Percentiles rank a stretch among this genome's conserved stretches.
Evolutionary conservation across 2,329 filamentous ascomycete genomes (phyloP).

Genomic region (Chaetomium olivaceum): DNA sequence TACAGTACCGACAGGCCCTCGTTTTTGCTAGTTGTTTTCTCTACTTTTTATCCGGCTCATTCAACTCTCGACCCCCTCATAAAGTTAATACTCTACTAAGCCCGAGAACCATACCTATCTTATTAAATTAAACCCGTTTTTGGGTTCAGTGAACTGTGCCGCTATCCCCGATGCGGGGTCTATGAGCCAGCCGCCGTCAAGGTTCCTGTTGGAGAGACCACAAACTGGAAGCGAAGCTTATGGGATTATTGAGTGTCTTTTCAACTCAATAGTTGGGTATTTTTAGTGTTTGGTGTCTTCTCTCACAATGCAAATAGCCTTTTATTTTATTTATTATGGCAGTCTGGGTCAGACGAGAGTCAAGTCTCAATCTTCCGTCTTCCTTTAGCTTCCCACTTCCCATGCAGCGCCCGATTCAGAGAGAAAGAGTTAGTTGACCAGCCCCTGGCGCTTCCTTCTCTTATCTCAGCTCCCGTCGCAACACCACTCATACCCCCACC

Average conservation of each 20-base stretch:
- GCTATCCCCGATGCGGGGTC: no score
- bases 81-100: no score
- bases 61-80: no score
- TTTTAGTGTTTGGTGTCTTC: neutral
- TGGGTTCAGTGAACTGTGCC: no score
- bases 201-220: neutral
- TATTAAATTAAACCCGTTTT: no score
- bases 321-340: neutral
- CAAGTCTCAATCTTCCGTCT: neutral
- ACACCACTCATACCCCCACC: neutral
- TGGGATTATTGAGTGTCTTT: neutral
- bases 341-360: neutral
- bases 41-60: no score
- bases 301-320: neutral
- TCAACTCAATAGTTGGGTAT: neutral
- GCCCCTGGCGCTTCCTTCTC: neutral
- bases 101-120: no score
- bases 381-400: neutral
- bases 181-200: no score
- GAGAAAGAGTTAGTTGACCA: neutral
- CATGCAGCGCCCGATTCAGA: no score
- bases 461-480: neutral
- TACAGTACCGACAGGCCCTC: neutral
- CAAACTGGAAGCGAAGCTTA: no score
- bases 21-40: neutral